These are phyloP conservation scores for Scheffersomyces parashehatae DNA, from an alignment of 1,139 yeast species.

Conservation along the genomic window DNA sequence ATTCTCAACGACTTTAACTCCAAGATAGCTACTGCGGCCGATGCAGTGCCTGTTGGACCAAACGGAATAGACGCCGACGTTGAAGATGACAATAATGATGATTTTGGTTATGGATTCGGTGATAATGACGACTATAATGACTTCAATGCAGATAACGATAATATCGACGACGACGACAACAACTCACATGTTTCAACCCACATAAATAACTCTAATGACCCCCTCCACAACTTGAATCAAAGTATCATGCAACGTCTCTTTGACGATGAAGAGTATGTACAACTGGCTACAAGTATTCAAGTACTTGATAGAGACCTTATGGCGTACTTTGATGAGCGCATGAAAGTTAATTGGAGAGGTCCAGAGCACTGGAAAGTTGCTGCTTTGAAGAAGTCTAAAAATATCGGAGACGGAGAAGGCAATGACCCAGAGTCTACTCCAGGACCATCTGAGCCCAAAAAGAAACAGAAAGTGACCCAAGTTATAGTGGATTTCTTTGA, in stretches of 20 bases:
- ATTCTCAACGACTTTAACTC: conserved; percentile 16
- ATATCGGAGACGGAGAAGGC: conserved; percentile 5
- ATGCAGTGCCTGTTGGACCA: neutral
- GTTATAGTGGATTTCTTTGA: conserved; percentile 53
- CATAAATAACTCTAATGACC: conserved; percentile 16
- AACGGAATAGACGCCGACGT: conserved; percentile 5
- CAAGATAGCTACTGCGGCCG: conserved; percentile 18
- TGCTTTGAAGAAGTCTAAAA: conserved; percentile 45
- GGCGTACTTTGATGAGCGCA: conserved; percentile 74
- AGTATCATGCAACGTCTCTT: conserved; percentile 26
- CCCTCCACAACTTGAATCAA: conserved; percentile 21
- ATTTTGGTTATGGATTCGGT: conserved; percentile 24
- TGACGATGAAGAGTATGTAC: conserved; percentile 20
- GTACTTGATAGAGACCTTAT: conserved; percentile 68
- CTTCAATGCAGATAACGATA: conserved; percentile 15
- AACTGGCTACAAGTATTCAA: conserved; percentile 19
- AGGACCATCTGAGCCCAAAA: conserved; percentile 11
- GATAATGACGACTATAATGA: conserved; percentile 18
- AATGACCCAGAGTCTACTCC: conserved; percentile 3
- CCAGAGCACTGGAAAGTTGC: conserved; percentile 92
- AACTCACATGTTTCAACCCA: too few species aligned
- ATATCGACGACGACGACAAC: conserved; percentile 13
- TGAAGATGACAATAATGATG: conserved; percentile 25
- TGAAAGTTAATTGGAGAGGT: conserved; percentile 81
- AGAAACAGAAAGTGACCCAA: conserved; percentile 32